Evolutionary conservation across 371 early-diverging fungal genomes (phyloP).

Genomic region (Dichotomocladium elegans): DNA sequence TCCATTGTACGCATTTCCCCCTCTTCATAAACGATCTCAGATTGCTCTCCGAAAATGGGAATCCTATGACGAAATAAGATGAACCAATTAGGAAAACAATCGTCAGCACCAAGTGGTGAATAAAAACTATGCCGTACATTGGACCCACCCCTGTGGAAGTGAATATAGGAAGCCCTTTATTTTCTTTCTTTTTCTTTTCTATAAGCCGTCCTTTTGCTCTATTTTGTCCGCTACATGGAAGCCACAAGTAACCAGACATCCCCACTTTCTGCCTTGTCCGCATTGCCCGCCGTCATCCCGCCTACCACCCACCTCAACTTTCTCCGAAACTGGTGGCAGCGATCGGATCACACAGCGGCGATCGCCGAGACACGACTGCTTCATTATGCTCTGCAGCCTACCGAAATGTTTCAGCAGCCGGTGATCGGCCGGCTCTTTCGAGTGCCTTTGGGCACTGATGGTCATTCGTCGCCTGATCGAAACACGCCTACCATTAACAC

Average conservation of each 20-base stretch:
- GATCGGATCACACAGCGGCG: constrained; percentile 40
- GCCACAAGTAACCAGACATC: neutral
- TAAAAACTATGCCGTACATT: too few species aligned
- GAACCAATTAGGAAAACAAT: too few species aligned
- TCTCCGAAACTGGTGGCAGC: constrained; percentile 45
- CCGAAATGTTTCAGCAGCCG: constrained; percentile 18
- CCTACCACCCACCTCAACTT: constrained; percentile 42
- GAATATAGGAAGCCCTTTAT: too few species aligned
- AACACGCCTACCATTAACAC: constrained; percentile 25
- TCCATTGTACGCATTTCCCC: neutral
- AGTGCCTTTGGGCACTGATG: constrained; percentile 40
- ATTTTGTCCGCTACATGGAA: too few species aligned
- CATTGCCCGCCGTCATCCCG: constrained; percentile 40
- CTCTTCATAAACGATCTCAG: too few species aligned
- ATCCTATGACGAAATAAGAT: too few species aligned
- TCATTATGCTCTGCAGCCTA: constrained; percentile 19
- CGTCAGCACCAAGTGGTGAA: too few species aligned
- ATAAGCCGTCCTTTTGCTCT: too few species aligned
- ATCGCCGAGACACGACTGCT: constrained; percentile 48
- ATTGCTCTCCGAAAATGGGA: too few species aligned
- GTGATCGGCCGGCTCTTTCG: constrained; percentile 29
- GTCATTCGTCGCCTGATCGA: constrained; percentile 4
- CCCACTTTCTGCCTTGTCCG: constrained; percentile 6
- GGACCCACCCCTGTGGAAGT: too few species aligned
- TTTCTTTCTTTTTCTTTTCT: neutral